Percentiles rank a stretch among this genome's conserved stretches.
Evolutionary conservation across 2,329 filamentous ascomycete genomes (phyloP).

Genomic region (Ceratocystis eucalypticola): DNA sequence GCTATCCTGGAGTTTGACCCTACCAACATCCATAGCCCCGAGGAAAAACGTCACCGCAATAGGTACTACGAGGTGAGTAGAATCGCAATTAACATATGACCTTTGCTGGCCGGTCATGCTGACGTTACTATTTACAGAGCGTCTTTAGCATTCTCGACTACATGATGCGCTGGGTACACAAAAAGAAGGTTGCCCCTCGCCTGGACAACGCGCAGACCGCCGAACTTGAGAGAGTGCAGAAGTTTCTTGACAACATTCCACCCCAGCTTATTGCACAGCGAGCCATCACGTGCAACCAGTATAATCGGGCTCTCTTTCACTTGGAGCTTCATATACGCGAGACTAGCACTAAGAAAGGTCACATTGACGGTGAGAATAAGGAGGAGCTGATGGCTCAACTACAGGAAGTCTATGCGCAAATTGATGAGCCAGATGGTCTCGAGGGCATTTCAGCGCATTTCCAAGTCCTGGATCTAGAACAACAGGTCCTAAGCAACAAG

Average conservation of each 20-base stretch:
- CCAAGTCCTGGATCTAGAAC: slow-evolving; percentile 75
- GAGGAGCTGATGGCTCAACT: slow-evolving; percentile 53
- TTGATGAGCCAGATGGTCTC: slow-evolving; percentile 93
- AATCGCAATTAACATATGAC: neutral
- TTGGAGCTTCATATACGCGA: slow-evolving; percentile 75
- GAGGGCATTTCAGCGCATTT: slow-evolving; percentile 87
- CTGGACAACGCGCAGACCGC: slow-evolving; percentile 31
- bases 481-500: slow-evolving; percentile 82
- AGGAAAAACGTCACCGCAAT: slow-evolving; percentile 61
- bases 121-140: slow-evolving; percentile 38
- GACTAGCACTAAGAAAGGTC: slow-evolving; percentile 18
- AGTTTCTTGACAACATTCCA: slow-evolving; percentile 50
- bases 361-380: slow-evolving; percentile 34
- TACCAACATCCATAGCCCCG: slow-evolving; percentile 24
- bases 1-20: slow-evolving; percentile 54
- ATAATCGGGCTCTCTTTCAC: slow-evolving; percentile 81
- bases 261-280: slow-evolving; percentile 61
- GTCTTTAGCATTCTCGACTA: slow-evolving; percentile 89
- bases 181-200: slow-evolving; percentile 31
- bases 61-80: slow-evolving; percentile 67
- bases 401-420: slow-evolving; percentile 90
- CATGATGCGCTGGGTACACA: slow-evolving; percentile 73
- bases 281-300: slow-evolving; percentile 88
- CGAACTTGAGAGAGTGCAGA: slow-evolving; percentile 37
- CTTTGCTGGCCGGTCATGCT: slow-evolving; percentile 17